Evolutionary conservation across 164 flowering plant species (phyloP).

Genomic region (Vitis riparia): DNA sequence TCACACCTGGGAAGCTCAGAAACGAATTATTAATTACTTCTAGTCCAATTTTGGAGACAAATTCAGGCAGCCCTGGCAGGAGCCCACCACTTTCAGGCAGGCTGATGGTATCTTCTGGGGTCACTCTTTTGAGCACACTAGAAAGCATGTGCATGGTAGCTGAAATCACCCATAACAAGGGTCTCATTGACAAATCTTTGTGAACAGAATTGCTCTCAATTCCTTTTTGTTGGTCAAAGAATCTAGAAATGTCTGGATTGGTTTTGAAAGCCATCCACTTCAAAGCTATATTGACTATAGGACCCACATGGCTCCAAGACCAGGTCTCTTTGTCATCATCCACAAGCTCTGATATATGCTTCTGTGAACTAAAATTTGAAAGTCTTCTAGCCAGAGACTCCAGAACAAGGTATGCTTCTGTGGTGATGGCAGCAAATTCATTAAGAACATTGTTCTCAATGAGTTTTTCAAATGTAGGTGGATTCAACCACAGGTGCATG

Average conservation of each 20-base stretch:
- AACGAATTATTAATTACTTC: slow-evolving; percentile 51
- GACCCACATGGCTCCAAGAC: slow-evolving; percentile 76
- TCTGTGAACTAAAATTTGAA: slow-evolving; percentile 52
- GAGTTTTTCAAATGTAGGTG: slow-evolving; percentile 63
- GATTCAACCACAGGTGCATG: slow-evolving; percentile 79
- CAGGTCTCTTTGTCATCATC: slow-evolving; percentile 46
- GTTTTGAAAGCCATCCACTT: slow-evolving; percentile 57
- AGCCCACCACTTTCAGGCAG: slow-evolving; percentile 15
- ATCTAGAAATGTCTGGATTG: slow-evolving; percentile 27
- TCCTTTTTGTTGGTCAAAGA: slow-evolving; percentile 23
- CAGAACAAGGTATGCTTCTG: slow-evolving; percentile 73
- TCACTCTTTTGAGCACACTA: slow-evolving; percentile 55
- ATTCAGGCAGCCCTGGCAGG: slow-evolving; percentile 70
- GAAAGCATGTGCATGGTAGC: slow-evolving; percentile 68
- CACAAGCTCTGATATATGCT: slow-evolving; percentile 12
- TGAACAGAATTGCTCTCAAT: slow-evolving; percentile 2
- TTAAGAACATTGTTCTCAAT: slow-evolving; percentile 43
- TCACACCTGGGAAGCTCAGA: slow-evolving; percentile 31
- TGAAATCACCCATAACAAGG: slow-evolving; percentile 77
- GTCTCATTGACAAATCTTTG: slow-evolving; percentile 26
- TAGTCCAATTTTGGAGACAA: slow-evolving; percentile 71
- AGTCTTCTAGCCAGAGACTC: slow-evolving; percentile 69
- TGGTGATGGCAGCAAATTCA: slow-evolving; percentile 66
- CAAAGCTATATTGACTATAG: slow-evolving; percentile 72
- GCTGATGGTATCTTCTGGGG: slow-evolving; percentile 35